These are phyloP conservation scores for Leccinum truebloodii DNA, from an alignment of 768 basidiomycete species.

Conservation along the genomic window DNA sequence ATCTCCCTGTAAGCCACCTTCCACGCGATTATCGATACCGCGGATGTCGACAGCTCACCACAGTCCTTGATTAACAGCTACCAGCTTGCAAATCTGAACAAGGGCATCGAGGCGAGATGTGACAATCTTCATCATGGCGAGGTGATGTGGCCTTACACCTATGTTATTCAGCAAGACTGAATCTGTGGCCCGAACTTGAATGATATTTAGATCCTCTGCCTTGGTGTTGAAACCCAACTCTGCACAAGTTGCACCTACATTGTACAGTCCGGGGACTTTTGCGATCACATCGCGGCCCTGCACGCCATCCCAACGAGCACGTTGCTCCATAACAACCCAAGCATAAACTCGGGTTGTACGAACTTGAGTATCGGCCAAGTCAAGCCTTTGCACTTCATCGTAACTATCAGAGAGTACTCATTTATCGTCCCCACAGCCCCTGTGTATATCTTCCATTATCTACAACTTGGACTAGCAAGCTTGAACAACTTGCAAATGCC, in stretches of 20 bases:
- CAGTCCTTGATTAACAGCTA: constrained; percentile 36
- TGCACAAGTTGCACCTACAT: constrained; percentile 45
- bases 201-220: constrained; percentile 45
- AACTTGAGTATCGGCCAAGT: constrained; percentile 65
- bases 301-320: constrained; percentile 45
- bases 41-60: not conserved
- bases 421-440: constrained; percentile 20
- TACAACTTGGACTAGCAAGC: constrained; percentile 13
- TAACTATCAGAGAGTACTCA: not conserved
- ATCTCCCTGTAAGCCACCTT: constrained; percentile 57
- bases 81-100: constrained; percentile 58
- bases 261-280: constrained; percentile 51
- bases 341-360: constrained; percentile 49
- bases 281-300: constrained; percentile 41
- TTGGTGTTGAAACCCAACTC: constrained; percentile 47
- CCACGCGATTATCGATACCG: not conserved
- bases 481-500: not conserved
- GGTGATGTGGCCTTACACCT: constrained; percentile 28
- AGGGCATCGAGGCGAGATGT: constrained; percentile 46
- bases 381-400: constrained; percentile 9
- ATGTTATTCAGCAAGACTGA: not conserved
- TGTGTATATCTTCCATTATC: constrained; percentile 25
- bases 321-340: constrained; percentile 66
- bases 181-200: not conserved
- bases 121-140: constrained; percentile 53